Evolutionary conservation across 495 filamentous ascomycete genomes (phyloP).

Genomic region (Trichoderma virens): DNA sequence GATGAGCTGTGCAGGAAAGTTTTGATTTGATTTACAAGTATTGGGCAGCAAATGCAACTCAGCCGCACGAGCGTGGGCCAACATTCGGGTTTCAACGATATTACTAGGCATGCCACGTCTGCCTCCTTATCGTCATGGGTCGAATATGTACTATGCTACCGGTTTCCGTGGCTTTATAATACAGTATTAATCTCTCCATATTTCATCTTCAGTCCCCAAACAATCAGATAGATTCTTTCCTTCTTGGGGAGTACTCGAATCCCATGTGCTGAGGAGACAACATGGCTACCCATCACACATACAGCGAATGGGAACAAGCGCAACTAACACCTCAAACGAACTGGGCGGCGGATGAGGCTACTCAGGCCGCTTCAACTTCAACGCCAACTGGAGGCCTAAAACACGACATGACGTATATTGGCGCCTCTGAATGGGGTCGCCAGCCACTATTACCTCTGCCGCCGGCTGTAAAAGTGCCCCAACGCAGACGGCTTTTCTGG

Average conservation of each 20-base stretch:
- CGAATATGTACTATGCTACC: no score
- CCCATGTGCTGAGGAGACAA: not conserved
- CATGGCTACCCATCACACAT: not conserved
- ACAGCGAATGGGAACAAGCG: not conserved
- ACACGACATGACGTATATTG: not conserved
- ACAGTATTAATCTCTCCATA: no score
- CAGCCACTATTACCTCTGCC: not conserved
- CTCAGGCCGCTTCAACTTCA: not conserved
- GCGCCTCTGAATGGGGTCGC: not conserved
- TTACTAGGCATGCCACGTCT: no score
- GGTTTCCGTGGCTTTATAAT: no score
- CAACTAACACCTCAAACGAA: not conserved
- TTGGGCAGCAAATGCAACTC: no score
- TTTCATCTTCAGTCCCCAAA: no score
- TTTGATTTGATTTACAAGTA: no score
- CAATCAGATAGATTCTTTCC: no score
- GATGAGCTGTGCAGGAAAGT: no score
- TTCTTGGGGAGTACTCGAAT: not conserved
- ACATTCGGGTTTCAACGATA: no score
- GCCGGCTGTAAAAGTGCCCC: not conserved
- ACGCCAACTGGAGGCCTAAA: not conserved
- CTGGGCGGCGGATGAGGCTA: not conserved
- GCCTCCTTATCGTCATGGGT: no score
- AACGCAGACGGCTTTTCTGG: constrained; percentile 4
- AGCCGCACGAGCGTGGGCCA: no score